Base-by-base conservation (phyloP, 768 basidiomycete genomes). In the Lactarius pseudohatsudake region DNA sequence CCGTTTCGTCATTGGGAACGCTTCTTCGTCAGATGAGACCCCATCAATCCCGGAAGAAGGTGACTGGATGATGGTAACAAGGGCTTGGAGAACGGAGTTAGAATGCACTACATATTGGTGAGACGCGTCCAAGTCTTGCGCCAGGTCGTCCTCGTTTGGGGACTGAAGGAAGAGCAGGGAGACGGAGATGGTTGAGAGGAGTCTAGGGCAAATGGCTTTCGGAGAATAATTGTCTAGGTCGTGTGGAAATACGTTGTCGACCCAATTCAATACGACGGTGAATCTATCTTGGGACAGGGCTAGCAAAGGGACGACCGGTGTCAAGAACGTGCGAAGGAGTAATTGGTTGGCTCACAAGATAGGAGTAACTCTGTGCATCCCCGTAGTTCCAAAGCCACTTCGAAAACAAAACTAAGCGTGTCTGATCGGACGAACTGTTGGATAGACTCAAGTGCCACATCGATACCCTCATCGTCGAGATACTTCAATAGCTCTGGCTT, bases 341-440 rank as follows among this genome's bases (percentile, higher is more conserved):
- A 30, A n/a, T 54, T 6, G 22, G 34, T 26, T 36, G n/a, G 18
- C 66, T 55, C 58, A 67, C 66, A 64, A 34, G 66, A 67, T n/a
- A 67, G 30, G 28, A 67, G 66, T 41, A 67, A 64, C 36, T 67
- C 66, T 8, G 59, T 28, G 53, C 62, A 67, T 11, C 66, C 62
- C 11, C 20, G 57, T 38, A 58, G 43, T 54, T 59, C 58, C 8
- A 67, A 47, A 16, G 66, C 62, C 3, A 59, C 62, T 43, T 67
- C 58, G 22, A 67, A n/a, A n/a, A 67, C 53, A 32, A 56, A 63
- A 20, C 10, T 18, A 11, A 67, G 26, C 20, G 66, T 64, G 2
- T 60, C 62, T 13, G 40, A 43, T 40, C 53, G 62, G 45, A 67
- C 18, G 36, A 59, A 67, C 15, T 40, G 62, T 30, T 67, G 53